These are phyloP conservation scores for Lumnitzera littorea DNA, from an alignment of 345 rosid genomes.

Conservation along the genomic window DNA sequence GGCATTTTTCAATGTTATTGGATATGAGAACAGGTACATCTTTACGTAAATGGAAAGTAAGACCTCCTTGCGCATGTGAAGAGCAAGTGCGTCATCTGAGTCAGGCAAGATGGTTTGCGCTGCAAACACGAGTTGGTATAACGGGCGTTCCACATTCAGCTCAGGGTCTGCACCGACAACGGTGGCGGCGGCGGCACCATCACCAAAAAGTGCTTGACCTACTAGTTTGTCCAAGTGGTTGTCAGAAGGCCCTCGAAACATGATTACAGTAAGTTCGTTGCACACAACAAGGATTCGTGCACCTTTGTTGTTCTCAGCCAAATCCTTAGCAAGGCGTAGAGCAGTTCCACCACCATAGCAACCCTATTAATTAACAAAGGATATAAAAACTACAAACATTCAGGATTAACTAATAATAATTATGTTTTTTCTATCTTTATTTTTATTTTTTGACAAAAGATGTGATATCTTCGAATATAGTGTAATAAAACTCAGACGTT, in stretches of 20 bases:
- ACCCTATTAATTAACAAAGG: constrained; percentile 15
- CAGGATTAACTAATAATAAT: neutral
- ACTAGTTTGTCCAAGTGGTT: constrained; percentile 60
- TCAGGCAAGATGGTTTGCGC: constrained; percentile 72
- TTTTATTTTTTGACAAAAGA: too few species aligned
- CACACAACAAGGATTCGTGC: constrained; percentile 78
- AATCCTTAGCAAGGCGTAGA: constrained; percentile 76
- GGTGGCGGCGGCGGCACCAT: constrained; percentile 62
- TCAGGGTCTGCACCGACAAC: constrained; percentile 64
- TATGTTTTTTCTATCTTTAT: too few species aligned
- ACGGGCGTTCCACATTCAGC: constrained; percentile 33
- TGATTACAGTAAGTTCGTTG: constrained; percentile 68
- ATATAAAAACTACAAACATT: neutral
- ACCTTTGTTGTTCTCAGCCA: constrained; percentile 72
- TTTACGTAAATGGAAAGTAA: constrained; percentile 54
- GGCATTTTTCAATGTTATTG: constrained; percentile 57
- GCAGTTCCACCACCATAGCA: constrained; percentile 81
- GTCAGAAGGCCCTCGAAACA: constrained; percentile 76
- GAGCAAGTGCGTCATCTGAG: constrained; percentile 64
- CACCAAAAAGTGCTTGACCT: constrained; percentile 68
- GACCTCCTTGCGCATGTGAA: constrained; percentile 64
- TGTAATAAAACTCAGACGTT: too few species aligned
- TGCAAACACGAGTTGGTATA: constrained; percentile 55
- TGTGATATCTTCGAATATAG: too few species aligned
- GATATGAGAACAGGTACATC: constrained; percentile 63